Base-by-base conservation (phyloP, 176 grass and related monocot species). In the Avena atlantica region DNA sequence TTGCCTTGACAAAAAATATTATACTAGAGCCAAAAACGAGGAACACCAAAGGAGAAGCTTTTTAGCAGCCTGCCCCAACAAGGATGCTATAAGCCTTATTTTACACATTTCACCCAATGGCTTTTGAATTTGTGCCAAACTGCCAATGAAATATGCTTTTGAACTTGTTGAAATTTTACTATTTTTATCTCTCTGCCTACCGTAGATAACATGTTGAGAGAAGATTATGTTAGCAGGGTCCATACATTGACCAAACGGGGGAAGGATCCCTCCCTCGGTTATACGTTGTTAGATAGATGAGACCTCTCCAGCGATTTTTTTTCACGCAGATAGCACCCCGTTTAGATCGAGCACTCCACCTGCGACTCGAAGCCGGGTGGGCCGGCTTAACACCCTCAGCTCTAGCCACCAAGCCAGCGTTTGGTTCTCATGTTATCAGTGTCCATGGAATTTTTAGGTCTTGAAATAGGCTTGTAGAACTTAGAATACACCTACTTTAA, bases 181-280 rank as follows among this genome's bases (percentile, higher is more conserved):
- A 23, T 47, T 21, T 72, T 45, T 4, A 72, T 45, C 69, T 72
- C 61, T 70, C 31, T 53, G 23, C 47, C 12, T 57, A 83, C 14
- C 48, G 56, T 55, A 83, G 17, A 24, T 83, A 71, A 71, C 25
- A 8, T 59, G 52, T 27, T 16, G 34, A 72, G 15, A 72, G 69
- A 83, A 83, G 2, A 25, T 74, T 74, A 25, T 74, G 72, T 27
- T 75, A 24, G 31, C 23, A 71, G 49, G 17, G 31, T 44, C 66
- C 29, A 19, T 60, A 42, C 5, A 7, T 42, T 42, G 40, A 42
- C 40, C 40, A 42, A 42, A 42, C 40, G 6, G 40, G 40, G 40
- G 40, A 42, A 42, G 40, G 40, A 42, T 42, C 40, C 40, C 40
- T 42, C 40, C 40, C 40, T 42, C 6, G 40, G 40, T 6, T 42